Percentiles rank a stretch among this genome's conserved stretches.
These are phyloP conservation scores for Wickerhamomyces sp. DNA, from an alignment of 1,139 yeast genomes.

Conservation along the genomic window DNA sequence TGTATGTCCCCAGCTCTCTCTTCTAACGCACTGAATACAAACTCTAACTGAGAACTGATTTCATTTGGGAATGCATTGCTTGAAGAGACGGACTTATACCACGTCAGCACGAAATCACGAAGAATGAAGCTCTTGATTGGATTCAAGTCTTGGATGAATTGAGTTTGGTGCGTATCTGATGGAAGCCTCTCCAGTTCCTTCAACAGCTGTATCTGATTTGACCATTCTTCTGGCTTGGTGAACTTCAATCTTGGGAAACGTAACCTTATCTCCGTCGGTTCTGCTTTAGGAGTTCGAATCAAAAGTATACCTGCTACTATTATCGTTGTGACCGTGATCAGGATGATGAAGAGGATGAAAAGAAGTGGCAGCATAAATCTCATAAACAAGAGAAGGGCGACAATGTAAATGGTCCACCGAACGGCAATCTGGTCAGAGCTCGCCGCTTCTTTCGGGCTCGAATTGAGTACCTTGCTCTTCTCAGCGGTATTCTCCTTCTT, in stretches of 20 bases:
- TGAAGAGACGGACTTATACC: conserved; percentile 47
- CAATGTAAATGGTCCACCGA: not conserved
- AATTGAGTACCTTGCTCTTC: not conserved
- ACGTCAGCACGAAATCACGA: conserved; percentile 55
- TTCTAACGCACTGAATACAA: conserved; percentile 38
- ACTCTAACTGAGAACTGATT: conserved; percentile 44
- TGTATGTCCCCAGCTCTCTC: conserved; percentile 42
- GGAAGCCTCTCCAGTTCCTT: conserved; percentile 3
- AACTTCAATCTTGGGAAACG: conserved; percentile 28
- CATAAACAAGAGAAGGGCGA: conserved; percentile 5
- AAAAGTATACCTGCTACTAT: conserved; percentile 1
- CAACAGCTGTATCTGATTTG: conserved; percentile 16
- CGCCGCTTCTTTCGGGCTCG: not conserved
- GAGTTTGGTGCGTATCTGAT: conserved; percentile 2
- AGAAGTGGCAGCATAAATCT: conserved; percentile 6
- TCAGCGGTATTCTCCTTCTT: not conserved
- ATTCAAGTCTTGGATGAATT: conserved; percentile 46
- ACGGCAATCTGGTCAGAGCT: not conserved
- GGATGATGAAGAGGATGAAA: conserved; percentile 2
- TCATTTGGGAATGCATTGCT: conserved; percentile 49
- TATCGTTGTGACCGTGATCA: not conserved
- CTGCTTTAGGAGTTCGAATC: conserved; percentile 8
- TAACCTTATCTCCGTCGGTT: conserved; percentile 3
- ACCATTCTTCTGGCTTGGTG: conserved; percentile 30
- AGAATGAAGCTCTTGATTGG: conserved; percentile 48